phyloP scores from a whole-genome alignment of 2,329 filamentous ascomycete genomes.

The Beauveria asiatica region DNA sequence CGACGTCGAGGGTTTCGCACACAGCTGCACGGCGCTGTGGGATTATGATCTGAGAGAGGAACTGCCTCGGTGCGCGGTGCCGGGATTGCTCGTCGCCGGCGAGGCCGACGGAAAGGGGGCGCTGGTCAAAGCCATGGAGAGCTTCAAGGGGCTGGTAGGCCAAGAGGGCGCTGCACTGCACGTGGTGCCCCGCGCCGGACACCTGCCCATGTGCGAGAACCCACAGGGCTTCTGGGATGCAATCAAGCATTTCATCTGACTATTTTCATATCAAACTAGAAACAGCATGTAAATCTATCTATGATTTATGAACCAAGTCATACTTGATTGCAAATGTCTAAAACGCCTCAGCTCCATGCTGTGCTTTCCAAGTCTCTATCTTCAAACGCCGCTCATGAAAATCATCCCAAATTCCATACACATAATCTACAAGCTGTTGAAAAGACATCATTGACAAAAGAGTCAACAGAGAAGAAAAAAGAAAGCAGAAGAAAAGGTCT shows the following conservation, averaged over 20 bases:
- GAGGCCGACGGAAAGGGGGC: constrained; percentile 62
- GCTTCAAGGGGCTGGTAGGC: constrained; percentile 55
- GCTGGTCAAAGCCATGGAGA: constrained; percentile 70
- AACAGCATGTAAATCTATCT: not conserved
- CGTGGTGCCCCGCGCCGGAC: constrained; percentile 62
- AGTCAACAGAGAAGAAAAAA: not conserved
- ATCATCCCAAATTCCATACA: not conserved
- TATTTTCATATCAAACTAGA: not conserved
- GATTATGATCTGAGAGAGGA: constrained; percentile 56
- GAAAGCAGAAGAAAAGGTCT: not conserved
- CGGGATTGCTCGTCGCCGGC: constrained; percentile 63
- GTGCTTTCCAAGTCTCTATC: not conserved
- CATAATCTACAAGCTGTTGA: not conserved
- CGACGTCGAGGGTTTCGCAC: constrained; percentile 58
- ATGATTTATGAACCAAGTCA: not conserved
- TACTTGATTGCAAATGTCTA: not conserved
- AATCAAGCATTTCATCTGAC: constrained; percentile 49
- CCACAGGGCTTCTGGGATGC: constrained; percentile 58
- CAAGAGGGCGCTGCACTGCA: constrained; percentile 47
- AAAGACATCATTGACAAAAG: no score
- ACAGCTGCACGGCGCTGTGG: constrained; percentile 62
- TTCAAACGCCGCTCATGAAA: not conserved
- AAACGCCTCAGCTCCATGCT: not conserved
- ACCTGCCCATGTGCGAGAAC: constrained; percentile 77
- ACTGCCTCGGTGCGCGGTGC: constrained; percentile 46